Evolutionary conservation across 306 rosid genomes (phyloP).

Genomic region (Vigna trinervia): DNA sequence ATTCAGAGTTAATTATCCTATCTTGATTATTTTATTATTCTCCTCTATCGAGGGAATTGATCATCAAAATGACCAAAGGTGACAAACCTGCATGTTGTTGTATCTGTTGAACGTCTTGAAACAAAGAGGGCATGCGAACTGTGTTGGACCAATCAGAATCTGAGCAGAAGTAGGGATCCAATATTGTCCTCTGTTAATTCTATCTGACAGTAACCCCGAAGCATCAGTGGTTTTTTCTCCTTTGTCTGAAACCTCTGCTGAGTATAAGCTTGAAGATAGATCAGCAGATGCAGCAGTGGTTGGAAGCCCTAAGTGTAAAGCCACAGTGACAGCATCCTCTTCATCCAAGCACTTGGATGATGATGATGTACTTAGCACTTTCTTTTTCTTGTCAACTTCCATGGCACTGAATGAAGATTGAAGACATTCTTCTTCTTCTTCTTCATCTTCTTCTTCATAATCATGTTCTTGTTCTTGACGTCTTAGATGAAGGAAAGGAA

Average conservation of each 20-base stretch:
- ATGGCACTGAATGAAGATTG: constrained; percentile 50
- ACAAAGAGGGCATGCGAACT: constrained; percentile 94
- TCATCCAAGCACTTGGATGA: constrained; percentile 26
- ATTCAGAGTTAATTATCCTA: not conserved
- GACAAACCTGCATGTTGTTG: constrained; percentile 92
- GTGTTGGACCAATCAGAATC: constrained; percentile 93
- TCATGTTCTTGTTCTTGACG: too few relatives aligned
- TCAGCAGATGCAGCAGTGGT: constrained; percentile 50
- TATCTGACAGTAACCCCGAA: constrained; percentile 45
- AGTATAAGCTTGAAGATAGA: constrained; percentile 56
- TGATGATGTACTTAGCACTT: constrained; percentile 40
- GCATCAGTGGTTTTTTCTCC: constrained; percentile 45
- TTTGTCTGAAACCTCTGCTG: constrained; percentile 62
- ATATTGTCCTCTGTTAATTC: constrained; percentile 76
- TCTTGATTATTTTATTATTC: constrained; percentile 8
- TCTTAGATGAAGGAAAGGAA: constrained; percentile 70
- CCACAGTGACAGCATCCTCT: constrained; percentile 59
- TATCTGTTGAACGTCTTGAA: constrained; percentile 96
- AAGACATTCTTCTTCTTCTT: constrained; percentile 39
- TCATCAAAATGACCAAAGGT: constrained; percentile 2
- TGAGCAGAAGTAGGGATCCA: constrained; percentile 99
- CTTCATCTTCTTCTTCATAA: too few relatives aligned
- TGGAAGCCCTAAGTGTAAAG: constrained; percentile 90
- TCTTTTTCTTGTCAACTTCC: constrained; percentile 43
- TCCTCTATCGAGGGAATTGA: constrained; percentile 16